Evolutionary conservation across 306 rosid species (phyloP).

Genomic region (Castanea mollissima): DNA sequence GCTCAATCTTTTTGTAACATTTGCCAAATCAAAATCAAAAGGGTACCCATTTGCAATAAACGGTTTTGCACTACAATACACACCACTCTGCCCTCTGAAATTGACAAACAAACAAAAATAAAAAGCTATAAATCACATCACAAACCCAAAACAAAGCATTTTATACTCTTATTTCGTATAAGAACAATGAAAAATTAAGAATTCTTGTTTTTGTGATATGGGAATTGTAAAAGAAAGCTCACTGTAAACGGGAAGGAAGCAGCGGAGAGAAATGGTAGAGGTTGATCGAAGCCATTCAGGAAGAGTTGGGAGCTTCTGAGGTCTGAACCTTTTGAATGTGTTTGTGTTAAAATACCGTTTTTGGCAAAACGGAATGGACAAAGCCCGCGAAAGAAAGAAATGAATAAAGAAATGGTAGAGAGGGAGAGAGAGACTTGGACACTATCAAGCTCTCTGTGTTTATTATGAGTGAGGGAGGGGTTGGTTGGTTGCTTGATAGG

Average conservation of each 20-base stretch:
- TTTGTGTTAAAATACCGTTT: background rate
- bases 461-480: no score
- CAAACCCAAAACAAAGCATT: background rate
- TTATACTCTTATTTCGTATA: background rate
- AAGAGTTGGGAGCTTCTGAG: background rate
- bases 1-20: slow-evolving; percentile 20
- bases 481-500: no score
- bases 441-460: no score
- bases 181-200: background rate
- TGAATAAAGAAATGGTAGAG: no score
- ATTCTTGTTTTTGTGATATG: background rate
- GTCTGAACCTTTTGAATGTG: background rate
- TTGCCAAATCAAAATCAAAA: slow-evolving; percentile 13
- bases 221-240: slow-evolving; percentile 6
- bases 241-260: slow-evolving; percentile 22
- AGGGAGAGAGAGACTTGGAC: no score
- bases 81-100: slow-evolving; percentile 8
- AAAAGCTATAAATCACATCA: no score
- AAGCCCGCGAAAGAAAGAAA: no score
- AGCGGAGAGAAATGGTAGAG: slow-evolving; percentile 10
- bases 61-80: background rate
- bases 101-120: background rate
- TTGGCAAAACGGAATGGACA: background rate
- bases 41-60: slow-evolving; percentile 5
- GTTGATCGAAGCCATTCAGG: slow-evolving; percentile 29